A percentile compares a stretch with the other conserved stretches of the same genome.
Conservation (phyloP, 805 yeast species). For the Pichia cabralensis region DNA sequence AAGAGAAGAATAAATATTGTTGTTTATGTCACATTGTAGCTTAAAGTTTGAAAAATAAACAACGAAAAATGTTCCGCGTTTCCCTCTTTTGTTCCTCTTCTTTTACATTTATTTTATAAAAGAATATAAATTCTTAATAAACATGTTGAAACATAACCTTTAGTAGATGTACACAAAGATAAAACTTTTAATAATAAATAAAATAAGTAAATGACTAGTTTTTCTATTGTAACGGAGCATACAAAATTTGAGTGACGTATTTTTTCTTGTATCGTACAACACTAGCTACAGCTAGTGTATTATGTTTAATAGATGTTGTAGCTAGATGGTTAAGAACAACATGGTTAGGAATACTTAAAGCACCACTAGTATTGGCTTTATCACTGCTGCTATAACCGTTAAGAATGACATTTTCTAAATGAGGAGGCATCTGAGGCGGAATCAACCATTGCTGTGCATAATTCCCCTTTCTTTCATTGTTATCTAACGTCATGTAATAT, state of each 20-base stretch:
- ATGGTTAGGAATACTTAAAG: constrained; percentile 88
- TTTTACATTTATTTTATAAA: no score
- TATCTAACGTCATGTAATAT: constrained; percentile 67
- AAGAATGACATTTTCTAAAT: constrained; percentile 84
- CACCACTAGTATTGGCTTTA: constrained; percentile 76
- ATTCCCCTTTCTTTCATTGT: constrained; percentile 16
- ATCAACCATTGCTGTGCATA: constrained; percentile 44
- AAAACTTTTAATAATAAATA: no score
- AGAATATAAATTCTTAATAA: no score
- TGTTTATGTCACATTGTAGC: no score
- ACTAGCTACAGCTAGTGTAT: constrained; percentile 87
- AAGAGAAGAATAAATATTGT: no score
- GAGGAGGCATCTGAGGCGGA: constrained; percentile 97
- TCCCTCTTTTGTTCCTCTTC: no score
- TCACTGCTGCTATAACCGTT: constrained; percentile 59
- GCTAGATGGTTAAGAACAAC: constrained; percentile 91
- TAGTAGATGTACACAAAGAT: no score
- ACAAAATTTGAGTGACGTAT: constrained; percentile 84
- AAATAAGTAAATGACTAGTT: no score
- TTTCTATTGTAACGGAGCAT: constrained; percentile 64
- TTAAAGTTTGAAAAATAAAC: no score
- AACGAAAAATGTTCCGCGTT: no score
- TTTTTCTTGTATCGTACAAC: constrained; percentile 81
- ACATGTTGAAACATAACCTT: no score
- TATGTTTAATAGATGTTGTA: constrained; percentile 90